These are phyloP conservation scores for Tothia fuscella DNA, from an alignment of 2,329 filamentous ascomycete genomes.

Conservation along the genomic window DNA sequence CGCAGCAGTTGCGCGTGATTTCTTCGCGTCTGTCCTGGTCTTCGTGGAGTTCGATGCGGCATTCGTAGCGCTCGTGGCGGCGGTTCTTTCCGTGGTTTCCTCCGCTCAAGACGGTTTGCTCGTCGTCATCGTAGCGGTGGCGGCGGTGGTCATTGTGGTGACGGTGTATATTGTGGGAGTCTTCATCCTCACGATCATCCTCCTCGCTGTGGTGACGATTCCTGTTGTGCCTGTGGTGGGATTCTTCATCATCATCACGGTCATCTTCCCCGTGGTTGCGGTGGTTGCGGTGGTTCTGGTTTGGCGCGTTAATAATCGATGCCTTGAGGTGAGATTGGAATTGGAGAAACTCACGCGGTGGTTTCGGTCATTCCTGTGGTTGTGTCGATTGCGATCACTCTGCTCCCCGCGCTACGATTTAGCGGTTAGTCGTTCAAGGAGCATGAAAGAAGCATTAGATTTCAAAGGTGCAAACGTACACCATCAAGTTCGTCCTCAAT, in stretches of 20 bases:
- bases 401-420: neutral
- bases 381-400: neutral
- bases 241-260: neutral
- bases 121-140: neutral
- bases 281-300: neutral
- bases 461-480: neutral
- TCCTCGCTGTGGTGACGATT: neutral
- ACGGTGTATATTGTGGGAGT: neutral
- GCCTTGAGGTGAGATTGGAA: neutral
- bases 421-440: neutral
- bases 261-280: neutral
- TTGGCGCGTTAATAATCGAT: neutral
- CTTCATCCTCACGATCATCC: neutral
- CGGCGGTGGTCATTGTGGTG: conserved; percentile 1
- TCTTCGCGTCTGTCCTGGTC: conserved; percentile 1
- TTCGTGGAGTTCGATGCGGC: conserved; percentile 6
- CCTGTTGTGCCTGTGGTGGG: neutral
- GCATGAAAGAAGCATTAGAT: no score
- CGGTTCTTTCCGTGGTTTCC: neutral
- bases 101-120: neutral
- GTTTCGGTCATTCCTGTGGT: neutral
- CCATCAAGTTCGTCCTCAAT: conserved; percentile 7
- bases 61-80: neutral
- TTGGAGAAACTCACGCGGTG: conserved; percentile 1
- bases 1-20: conserved; percentile 5